Conservation (phyloP, 2,329 filamentous ascomycete species). For the Epichloe elymi region DNA sequence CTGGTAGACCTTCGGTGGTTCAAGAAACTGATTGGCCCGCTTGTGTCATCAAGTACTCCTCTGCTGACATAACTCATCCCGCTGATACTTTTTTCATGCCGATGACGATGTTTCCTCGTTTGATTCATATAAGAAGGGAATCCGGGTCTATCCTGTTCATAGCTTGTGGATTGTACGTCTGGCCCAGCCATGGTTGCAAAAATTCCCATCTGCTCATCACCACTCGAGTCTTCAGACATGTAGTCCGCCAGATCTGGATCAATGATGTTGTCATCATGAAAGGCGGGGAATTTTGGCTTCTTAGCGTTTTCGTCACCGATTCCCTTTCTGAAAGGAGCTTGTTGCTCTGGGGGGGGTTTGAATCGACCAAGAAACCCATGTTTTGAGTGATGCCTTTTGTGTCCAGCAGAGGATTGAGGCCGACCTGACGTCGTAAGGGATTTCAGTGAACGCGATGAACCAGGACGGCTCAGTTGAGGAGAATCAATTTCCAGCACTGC, state of each 20-base stretch:
- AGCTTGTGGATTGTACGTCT: slow-evolving; percentile 48
- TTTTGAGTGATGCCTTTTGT: slow-evolving; percentile 80
- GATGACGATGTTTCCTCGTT: slow-evolving; percentile 60
- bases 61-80: slow-evolving; percentile 57
- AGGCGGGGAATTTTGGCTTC: slow-evolving; percentile 66
- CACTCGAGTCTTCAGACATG: slow-evolving; percentile 90
- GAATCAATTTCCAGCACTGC: slow-evolving; percentile 82
- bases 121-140: slow-evolving; percentile 61
- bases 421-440: slow-evolving; percentile 55
- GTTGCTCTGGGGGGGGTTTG: slow-evolving; percentile 57
- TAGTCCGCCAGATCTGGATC: slow-evolving; percentile 91
- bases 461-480: slow-evolving; percentile 75
- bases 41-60: slow-evolving; percentile 50
- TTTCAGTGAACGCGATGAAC: slow-evolving; percentile 79
- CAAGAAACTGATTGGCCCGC: slow-evolving; percentile 41
- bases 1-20: slow-evolving; percentile 49
- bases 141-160: slow-evolving; percentile 61
- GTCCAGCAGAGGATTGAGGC: slow-evolving; percentile 59
- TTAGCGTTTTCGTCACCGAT: slow-evolving; percentile 51
- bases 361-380: slow-evolving; percentile 70
- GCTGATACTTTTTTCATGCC: slow-evolving; percentile 61
- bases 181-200: slow-evolving; percentile 63
- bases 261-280: slow-evolving; percentile 97
- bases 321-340: slow-evolving; percentile 74
- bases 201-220: slow-evolving; percentile 81